Conservation (phyloP, 2,329 filamentous ascomycete genomes). For the Lecanosticta acicola region DNA sequence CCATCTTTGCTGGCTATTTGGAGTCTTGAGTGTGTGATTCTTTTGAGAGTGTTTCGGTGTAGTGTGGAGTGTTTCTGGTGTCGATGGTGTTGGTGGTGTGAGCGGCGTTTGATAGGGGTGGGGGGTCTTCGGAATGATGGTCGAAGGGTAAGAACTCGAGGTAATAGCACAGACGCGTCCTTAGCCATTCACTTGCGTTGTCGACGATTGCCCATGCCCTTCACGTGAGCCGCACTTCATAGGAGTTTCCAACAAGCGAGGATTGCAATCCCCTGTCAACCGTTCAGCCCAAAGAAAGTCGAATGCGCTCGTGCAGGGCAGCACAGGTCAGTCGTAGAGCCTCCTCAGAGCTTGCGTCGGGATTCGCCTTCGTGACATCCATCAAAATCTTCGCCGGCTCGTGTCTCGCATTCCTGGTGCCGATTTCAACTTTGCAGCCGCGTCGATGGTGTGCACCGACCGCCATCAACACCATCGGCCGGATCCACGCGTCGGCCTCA, state of each 20-base stretch:
- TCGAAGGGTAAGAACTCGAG: too few species aligned
- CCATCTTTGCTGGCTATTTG: too few species aligned
- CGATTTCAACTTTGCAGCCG: slow-evolving; percentile 27
- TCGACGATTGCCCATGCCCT: too few species aligned
- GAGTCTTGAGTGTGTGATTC: background rate
- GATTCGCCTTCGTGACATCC: slow-evolving; percentile 6
- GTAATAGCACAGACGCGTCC: too few species aligned
- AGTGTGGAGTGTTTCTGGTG: background rate
- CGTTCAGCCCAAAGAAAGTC: slow-evolving; percentile 23
- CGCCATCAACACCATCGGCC: slow-evolving; percentile 30
- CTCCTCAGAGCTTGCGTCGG: slow-evolving; percentile 8
- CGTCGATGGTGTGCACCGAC: slow-evolving; percentile 22
- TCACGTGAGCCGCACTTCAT: too few species aligned
- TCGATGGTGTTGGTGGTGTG: background rate
- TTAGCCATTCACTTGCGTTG: too few species aligned
- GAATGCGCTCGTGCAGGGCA: slow-evolving; percentile 24
- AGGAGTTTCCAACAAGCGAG: too few species aligned
- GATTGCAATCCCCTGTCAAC: background rate
- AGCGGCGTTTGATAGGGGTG: too few species aligned
- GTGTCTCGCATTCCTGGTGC: slow-evolving; percentile 24
- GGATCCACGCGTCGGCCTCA: slow-evolving; percentile 25
- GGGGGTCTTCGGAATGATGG: too few species aligned
- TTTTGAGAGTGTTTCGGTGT: background rate
- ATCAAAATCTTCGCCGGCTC: slow-evolving; percentile 20
- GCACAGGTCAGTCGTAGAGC: slow-evolving; percentile 19